Percentiles rank a stretch among this genome's conserved stretches.
phyloP scores from a whole-genome alignment of 768 basidiomycete genomes.

The Saitozyma podzolica region DNA sequence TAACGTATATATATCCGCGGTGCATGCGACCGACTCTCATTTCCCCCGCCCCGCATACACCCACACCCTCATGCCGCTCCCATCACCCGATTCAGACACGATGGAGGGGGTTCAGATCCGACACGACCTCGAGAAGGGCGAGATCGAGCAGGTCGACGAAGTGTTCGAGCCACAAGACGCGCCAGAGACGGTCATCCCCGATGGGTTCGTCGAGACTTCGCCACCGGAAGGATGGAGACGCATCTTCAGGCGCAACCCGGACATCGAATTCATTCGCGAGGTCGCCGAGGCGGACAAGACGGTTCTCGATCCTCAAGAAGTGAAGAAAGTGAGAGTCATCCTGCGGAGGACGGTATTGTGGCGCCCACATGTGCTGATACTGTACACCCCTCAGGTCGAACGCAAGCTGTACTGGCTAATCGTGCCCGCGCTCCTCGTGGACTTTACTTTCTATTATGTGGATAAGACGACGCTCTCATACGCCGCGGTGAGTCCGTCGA shows the following conservation, averaged over 20 bases:
- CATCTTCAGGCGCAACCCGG: slow-evolving; percentile 33
- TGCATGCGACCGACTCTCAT: no score
- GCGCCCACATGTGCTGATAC: neutral
- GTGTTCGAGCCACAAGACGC: no score
- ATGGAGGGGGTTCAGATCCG: no score
- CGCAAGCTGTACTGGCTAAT: slow-evolving; percentile 38
- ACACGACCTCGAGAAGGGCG: no score
- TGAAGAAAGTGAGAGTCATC: slow-evolving; percentile 23
- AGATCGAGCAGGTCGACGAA: no score
- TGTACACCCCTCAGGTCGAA: slow-evolving; percentile 10
- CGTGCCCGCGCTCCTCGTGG: slow-evolving; percentile 35
- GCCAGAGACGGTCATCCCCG: no score
- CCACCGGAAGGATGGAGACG: slow-evolving; percentile 26
- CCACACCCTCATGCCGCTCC: no score
- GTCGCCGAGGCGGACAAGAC: slow-evolving; percentile 29
- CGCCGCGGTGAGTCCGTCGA: slow-evolving; percentile 19
- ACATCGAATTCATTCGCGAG: slow-evolving; percentile 31
- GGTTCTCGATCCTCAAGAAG: slow-evolving; percentile 33
- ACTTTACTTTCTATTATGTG: slow-evolving; percentile 40
- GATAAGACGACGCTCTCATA: slow-evolving; percentile 37
- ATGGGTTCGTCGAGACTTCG: slow-evolving; percentile 15
- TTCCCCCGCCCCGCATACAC: no score
- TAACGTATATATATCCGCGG: no score
- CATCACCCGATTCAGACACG: no score
- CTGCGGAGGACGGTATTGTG: no score